Base-by-base conservation (phyloP, 345 rosid genomes). In the Eucalyptus guilfoylei region DNA sequence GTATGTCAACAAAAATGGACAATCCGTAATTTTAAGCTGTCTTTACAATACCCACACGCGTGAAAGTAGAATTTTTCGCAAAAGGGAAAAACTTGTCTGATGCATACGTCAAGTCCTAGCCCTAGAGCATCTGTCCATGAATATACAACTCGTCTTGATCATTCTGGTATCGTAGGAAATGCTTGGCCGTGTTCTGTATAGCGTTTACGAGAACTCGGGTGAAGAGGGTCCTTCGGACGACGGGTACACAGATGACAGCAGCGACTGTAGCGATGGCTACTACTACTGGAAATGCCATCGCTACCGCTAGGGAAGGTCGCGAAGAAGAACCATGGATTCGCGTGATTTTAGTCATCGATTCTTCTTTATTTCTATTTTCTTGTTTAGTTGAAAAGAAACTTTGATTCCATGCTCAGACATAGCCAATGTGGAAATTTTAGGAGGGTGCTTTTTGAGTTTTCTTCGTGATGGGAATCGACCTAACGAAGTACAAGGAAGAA, bases 401-500 rank as follows among this genome's bases (percentile, higher is more conserved):
- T 34, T 4, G 44, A 34, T 69, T 49, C 52, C 52, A 49, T 49
- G 52, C 1, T 49, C 52, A 49, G 7, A 49, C 52, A 64, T 14
- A 8, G 7, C 44, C 7, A 17, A 34, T 34, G 80, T 32, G 11
- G 80, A 62, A 62, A 62, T 30, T 62, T 30, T 30, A 62, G 72
- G 37, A 62, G 32, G 72, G 72, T 30, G 19, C 72, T 62, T 30
- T 62, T 62, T 15, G 34, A 14, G 72, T 30, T 62, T 62, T 62
- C 37, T 30, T 30, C 1, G 0, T 13, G 34, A 62, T 30, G 3
- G 34, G 72, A n/a, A 62, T 62, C 1, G 19, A 30, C 14, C 34
- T 0, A 0, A 0, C 0, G 4, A 52, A 24, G 4, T 52, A 19
- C 0, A 52, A 52, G 1, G 26, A 11, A 0, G 11, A 52, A 52